These are phyloP conservation scores for Cerioporus squamosus DNA, from an alignment of 1,284 basidiomycete genomes.

Conservation along the genomic window DNA sequence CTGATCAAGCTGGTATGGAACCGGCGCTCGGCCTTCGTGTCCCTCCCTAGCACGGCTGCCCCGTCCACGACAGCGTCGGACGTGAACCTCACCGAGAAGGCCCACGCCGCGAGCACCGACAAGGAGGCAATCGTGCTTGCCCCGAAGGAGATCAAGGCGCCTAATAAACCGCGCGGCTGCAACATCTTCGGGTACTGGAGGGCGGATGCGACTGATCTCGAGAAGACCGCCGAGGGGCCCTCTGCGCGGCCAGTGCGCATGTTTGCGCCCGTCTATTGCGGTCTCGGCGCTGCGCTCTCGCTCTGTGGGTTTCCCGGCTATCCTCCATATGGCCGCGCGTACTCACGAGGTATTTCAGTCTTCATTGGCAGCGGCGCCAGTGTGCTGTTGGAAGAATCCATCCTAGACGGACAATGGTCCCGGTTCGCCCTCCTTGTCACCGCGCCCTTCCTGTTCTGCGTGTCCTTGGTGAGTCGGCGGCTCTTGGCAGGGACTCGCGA, in stretches of 20 bases:
- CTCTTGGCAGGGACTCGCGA: not conserved
- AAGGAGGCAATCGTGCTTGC: slow-evolving; percentile 32
- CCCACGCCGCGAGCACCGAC: slow-evolving; percentile 23
- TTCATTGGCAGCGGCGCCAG: slow-evolving; percentile 64
- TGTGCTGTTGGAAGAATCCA: slow-evolving; percentile 64
- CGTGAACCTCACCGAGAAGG: slow-evolving; percentile 53
- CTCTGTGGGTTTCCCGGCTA: slow-evolving; percentile 51
- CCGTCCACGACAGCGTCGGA: slow-evolving; percentile 52
- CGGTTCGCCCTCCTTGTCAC: slow-evolving; percentile 71
- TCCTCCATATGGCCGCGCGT: not conserved
- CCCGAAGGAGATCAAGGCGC: slow-evolving; percentile 37
- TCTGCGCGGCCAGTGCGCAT: slow-evolving; percentile 61
- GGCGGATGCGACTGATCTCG: slow-evolving; percentile 45
- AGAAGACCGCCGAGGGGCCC: slow-evolving; percentile 49
- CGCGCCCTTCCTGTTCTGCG: slow-evolving; percentile 72
- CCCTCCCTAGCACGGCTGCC: slow-evolving; percentile 40
- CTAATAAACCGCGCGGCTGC: slow-evolving; percentile 36
- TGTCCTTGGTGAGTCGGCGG: slow-evolving; percentile 61
- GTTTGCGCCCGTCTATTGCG: slow-evolving; percentile 81
- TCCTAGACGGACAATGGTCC: slow-evolving; percentile 66
- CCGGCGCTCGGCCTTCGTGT: slow-evolving; percentile 44
- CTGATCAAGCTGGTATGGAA: slow-evolving; percentile 85
- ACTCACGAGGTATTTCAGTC: slow-evolving; percentile 41
- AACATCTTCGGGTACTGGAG: slow-evolving; percentile 42
- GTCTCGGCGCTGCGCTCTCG: slow-evolving; percentile 67